Evolutionary conservation across 306 rosid genomes (phyloP), one percentile per base, ranked within the genome.

Genomic region (Prinsepia uniflora): DNA sequence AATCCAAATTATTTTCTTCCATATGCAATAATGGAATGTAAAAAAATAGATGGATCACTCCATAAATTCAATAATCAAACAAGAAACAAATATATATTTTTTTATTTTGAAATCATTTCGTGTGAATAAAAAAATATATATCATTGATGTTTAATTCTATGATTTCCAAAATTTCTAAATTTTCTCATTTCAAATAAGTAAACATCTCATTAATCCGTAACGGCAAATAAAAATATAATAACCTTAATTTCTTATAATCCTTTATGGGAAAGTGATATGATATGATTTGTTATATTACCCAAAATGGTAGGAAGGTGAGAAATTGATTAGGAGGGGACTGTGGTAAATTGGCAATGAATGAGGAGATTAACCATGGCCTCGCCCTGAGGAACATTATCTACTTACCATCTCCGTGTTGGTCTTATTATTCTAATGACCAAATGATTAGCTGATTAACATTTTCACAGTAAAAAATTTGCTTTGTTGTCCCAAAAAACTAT

Each of bases 361-460:
- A 52, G 45, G 63, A 61, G 22, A 22, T 56, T 10, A 71, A 74
- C 59, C 66, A 54, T 76, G 82, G 68, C 70, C 80, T 80, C 75
- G 68, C 48, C 46, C 70, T 53, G 20, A 80, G 80, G 75, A 78
- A 76, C 84, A 83, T 74, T 53, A 15, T 55, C 22, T 30, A 59
- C 2, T 24, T 24, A 24, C 30, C 30, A 24, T 59, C 64, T 59
- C 74, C 75, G 69, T 54, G 56, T 44, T 76, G 56, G 57, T 48
- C 72, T 20, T 64, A 65, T 52, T 67, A 66, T 12, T 69, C 67
- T 58, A 50, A 73, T 52, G 58, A 70, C 81, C 68, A 86, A 24
- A 86, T 88, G 64, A 84, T 86, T 81, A 80, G 78, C 66, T 72
- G 79, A 81, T 58, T 70, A 74, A 18, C 17, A 48, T 54, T 74